Evolutionary conservation across 1,139 yeast genomes (phyloP), one percentile per base, ranked within the genome.

Genomic region (Spathaspora sp.): DNA sequence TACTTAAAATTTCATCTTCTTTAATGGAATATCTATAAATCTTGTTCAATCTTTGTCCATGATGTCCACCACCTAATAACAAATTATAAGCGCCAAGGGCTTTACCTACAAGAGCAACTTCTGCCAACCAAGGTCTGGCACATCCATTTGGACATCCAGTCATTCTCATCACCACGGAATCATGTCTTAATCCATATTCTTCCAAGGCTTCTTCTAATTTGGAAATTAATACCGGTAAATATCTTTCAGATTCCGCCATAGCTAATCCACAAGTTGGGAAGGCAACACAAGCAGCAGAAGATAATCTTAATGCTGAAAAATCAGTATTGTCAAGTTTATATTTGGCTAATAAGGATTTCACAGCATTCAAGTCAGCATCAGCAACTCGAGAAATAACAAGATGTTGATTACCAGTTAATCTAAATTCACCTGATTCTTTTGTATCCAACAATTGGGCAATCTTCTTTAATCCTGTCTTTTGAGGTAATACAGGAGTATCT

Each of bases 81-180:
- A 93, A 78, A 68, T 93, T 93, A 71, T 93, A 93, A 10, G 96
- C 91, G 45, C 96, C 96, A 51, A 77, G 81, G 0, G 98, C 97
- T 67, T 93, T 93, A 68, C 99, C 99, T 46, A 93, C 96, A 51
- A 89, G 76, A 0, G 98, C 98, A 48, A 93, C 82, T 68, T 93
- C 99, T 2, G 97, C 98, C 46, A 93, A 73, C 97, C 97, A 93
- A 18, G 98, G 98, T 67, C 99, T 84, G 24, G 99, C 93, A 76
- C 99, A 93, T 55, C 98, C 99, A 66, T 93, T 93, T 48, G 98
- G 97, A 78, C 99, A 93, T 52, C 99, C 99, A 39, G 98, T 90
- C 97, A 93, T 91, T 73, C 99, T 84, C 96, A 93, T 88, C 27
- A 90, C 96, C 56, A 93, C 80, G 7, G 96, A 84, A 66, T 93